Evolutionary conservation across 805 yeast species (phyloP).

Genomic region (Myxozyma geophila): DNA sequence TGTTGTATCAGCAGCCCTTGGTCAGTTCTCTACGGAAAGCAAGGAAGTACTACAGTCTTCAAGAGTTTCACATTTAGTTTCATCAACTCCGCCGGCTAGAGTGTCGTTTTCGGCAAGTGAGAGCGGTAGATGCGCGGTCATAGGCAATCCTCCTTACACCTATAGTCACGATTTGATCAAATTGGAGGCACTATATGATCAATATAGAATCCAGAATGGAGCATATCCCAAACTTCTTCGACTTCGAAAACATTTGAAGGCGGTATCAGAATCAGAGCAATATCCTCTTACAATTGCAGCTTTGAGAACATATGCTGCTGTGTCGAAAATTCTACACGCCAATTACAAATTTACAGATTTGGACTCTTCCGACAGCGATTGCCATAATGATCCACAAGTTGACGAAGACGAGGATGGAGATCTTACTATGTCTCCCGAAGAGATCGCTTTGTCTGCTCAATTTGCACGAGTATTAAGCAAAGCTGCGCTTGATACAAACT

Average conservation of each 20-base stretch:
- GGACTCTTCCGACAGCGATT: neutral
- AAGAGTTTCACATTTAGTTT: too few species aligned
- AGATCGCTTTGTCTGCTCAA: neutral
- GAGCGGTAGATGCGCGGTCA: neutral
- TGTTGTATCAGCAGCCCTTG: too few species aligned
- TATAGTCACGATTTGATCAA: neutral
- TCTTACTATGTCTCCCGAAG: neutral
- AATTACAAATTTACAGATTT: neutral
- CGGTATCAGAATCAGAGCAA: neutral
- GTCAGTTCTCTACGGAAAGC: too few species aligned
- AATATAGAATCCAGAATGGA: neutral
- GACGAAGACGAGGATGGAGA: neutral
- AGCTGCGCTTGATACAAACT: neutral
- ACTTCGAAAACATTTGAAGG: neutral
- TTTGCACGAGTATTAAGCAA: conserved; percentile 1
- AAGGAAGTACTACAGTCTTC: too few species aligned
- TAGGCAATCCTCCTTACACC: neutral
- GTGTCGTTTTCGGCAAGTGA: neutral
- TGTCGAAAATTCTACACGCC: neutral
- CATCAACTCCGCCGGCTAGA: neutral
- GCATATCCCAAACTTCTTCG: neutral
- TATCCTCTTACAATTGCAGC: neutral
- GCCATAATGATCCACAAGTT: neutral
- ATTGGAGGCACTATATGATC: neutral
- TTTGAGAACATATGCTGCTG: neutral